Evolutionary conservation across 805 yeast genomes (phyloP), one percentile per base, ranked within the genome.

Genomic region (Spathaspora boniae): DNA sequence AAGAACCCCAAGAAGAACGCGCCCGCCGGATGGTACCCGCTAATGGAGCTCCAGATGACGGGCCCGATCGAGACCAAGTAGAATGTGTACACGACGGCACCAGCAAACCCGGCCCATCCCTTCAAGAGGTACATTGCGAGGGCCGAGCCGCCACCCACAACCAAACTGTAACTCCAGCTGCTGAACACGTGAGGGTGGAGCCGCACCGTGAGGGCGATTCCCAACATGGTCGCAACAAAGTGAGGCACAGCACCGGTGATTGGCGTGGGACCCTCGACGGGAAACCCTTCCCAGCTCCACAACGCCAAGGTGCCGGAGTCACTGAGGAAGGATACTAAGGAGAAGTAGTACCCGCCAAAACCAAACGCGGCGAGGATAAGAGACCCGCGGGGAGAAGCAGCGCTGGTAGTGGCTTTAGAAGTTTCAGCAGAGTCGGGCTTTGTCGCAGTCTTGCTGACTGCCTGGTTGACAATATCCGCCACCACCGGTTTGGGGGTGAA

Each of bases 281-380:
- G 95, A 56, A 73, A 91, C 1, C 98, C 98, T 42, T 81, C 84
- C 98, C 98, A 93, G n/a, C 80, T 78, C 97, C 97, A 93, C 31
- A 81, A 69, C n/a, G 86, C 83, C 28, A 91, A 70, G 7, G 93
- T 84, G 2, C 95, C 80, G 0, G 96, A 74, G 55, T 93, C 98
- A 3, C 86, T 74, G 31, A 88, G 57, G 67, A 81, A 75, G 9
- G 94, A 84, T 46, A 80, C 82, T 23, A 84, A 57, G 5, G 83
- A 75, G 54, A 80, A 91, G 19, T 87, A 56, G 38, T 82, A 67
- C 1, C 87, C 78, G 16, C 94, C 98, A 43, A 91, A 70, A 1
- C 95, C 95, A 16, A 75, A 34, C 2, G 82, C 72, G 1, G 87
- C 70, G 12, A 71, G 53, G 2, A 81, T 6, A 11, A 70, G 44